Conservation (phyloP, 345 rosid species). For the Noccaea bulbosa region DNA sequence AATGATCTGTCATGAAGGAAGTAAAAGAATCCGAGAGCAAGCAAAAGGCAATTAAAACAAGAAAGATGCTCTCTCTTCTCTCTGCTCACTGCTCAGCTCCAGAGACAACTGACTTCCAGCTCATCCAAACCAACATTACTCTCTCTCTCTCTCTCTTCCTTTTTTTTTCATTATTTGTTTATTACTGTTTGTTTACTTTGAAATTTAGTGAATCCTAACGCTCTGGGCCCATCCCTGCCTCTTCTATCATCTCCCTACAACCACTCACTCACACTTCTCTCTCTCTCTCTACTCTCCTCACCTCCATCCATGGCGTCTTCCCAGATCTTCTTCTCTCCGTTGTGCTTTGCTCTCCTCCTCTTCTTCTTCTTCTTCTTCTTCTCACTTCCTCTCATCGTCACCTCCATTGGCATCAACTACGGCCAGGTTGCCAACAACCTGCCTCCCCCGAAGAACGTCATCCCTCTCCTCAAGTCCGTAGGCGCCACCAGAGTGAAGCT, state of each 20-base stretch:
- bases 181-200: slow-evolving; percentile 35
- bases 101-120: slow-evolving; percentile 48
- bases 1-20: slow-evolving; percentile 38
- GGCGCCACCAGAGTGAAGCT: slow-evolving; percentile 91
- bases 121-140: slow-evolving; percentile 45
- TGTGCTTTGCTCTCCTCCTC: slow-evolving; percentile 33
- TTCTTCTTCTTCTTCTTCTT: slow-evolving; percentile 38
- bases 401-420: slow-evolving; percentile 84
- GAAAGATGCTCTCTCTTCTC: slow-evolving; percentile 44
- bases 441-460: slow-evolving; percentile 74
- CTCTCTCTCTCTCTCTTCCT: slow-evolving; percentile 18
- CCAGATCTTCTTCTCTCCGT: slow-evolving; percentile 26
- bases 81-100: slow-evolving; percentile 13
- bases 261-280: slow-evolving; percentile 25
- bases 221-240: slow-evolving; percentile 46
- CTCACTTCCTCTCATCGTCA: slow-evolving; percentile 46
- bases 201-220: slow-evolving; percentile 46
- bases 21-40: slow-evolving; percentile 30
- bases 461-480: slow-evolving; percentile 81
- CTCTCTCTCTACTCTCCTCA: slow-evolving; percentile 25
- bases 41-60: slow-evolving; percentile 38
- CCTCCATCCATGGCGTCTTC: slow-evolving; percentile 40
- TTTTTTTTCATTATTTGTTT: slow-evolving; percentile 32
- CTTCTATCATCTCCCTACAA: slow-evolving; percentile 37
- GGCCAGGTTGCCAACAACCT: slow-evolving; percentile 93